Evolutionary conservation across 2,329 filamentous ascomycete species (phyloP), one percentile per base, ranked within the genome.

Genomic region (Colletotrichum cuscutae): DNA sequence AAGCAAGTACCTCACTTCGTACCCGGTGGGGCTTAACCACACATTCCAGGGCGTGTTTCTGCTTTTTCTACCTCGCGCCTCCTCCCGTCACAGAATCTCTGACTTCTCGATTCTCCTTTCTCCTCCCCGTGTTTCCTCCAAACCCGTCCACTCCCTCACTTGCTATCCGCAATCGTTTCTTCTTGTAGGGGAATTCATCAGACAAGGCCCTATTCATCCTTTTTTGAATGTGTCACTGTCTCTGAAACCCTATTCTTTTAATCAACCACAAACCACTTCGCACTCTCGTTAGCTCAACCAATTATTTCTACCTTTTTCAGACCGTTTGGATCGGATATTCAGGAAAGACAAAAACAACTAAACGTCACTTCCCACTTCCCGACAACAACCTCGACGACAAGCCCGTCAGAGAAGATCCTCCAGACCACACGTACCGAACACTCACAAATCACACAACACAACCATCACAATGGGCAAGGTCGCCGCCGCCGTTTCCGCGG

Each of bases 401-500:
- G 0, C 5, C 61, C 19, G 42, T 49, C 19, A 19, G 42, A 49
- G n/a, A 46, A 15, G 5, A 54, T 35, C 30, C 5, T 11, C 32
- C 62, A 54, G 15, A 49, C 30, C 42, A 32, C 46, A 15, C 19
- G 24, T 42, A 42, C 12, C 35, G 6, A 30, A 26, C 26, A 15
- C 42, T 7, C 22, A 37, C 11, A 6, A 37, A 52, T 35, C 13
- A 1, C 60, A 32, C 35, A 46, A 32, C 42, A 30, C 26, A 3
- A 61, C 26, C 54, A 56, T 60, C 62, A 68, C 32, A 56, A 75
- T 75, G 74, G 69, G 65, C 32, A 70, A 74, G 53, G 60, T 74
- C 58, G 49, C 66, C 35, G 6, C 77, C 32, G 67, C 73, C 58
- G 66, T 83, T 72, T 78, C 83, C 56, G 79, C 86, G 75, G 81